These are phyloP conservation scores for Phytopythium mirpurense DNA, from an alignment of 352 stramenopile species.

Conservation along the genomic window DNA sequence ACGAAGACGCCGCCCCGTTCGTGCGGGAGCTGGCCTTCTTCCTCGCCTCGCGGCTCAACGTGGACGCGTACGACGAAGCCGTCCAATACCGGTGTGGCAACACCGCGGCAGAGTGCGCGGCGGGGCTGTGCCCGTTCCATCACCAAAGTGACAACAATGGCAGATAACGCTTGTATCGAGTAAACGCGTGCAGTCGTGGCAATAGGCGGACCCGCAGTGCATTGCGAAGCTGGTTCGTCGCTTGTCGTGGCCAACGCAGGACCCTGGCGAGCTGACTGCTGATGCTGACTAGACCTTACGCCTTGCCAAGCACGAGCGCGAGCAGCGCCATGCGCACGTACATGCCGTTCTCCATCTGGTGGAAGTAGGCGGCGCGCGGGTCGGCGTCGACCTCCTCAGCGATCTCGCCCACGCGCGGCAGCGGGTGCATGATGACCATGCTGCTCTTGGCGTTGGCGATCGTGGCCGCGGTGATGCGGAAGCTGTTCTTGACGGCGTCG, in stretches of 20 bases:
- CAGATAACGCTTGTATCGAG: too few relatives aligned
- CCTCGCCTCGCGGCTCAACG: conserved; percentile 56
- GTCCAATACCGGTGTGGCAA: conserved; percentile 60
- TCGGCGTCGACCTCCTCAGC: conserved; percentile 94
- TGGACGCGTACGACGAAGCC: conserved; percentile 58
- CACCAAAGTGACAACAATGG: neutral
- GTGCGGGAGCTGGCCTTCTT: conserved; percentile 62
- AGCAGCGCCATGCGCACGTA: conserved; percentile 98
- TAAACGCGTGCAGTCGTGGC: too few relatives aligned
- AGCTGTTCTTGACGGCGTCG: conserved; percentile 92
- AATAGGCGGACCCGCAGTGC: conserved; percentile 11
- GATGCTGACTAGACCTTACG: too few relatives aligned
- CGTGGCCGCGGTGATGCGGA: conserved; percentile 63
- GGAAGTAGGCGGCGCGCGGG: conserved; percentile 95
- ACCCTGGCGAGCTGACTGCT: neutral
- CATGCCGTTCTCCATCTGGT: conserved; percentile 98
- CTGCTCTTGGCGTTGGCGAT: conserved; percentile 83
- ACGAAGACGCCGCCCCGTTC: conserved; percentile 52
- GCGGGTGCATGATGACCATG: conserved; percentile 97
- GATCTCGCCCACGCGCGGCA: conserved; percentile 98
- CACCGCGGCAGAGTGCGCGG: conserved; percentile 24
- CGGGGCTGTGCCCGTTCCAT: conserved; percentile 24
- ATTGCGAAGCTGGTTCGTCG: conserved; percentile 8
- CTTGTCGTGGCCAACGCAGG: too few relatives aligned
- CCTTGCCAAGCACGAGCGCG: conserved; percentile 87